Percentiles rank a stretch among this genome's conserved stretches.
Conservation (phyloP, 441 rosid species). For the Populus tomentosa region DNA sequence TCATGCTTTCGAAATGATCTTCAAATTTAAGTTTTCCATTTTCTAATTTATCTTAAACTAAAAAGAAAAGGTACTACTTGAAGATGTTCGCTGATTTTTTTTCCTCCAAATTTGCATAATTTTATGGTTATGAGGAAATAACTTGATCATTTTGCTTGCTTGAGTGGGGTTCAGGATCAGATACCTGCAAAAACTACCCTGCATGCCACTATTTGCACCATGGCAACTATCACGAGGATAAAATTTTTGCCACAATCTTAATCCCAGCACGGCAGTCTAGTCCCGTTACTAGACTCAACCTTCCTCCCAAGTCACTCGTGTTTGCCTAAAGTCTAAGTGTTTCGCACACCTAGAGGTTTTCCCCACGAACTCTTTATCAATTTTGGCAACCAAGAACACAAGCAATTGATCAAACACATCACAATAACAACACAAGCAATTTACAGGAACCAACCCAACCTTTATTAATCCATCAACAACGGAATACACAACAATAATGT, state of each 20-base stretch:
- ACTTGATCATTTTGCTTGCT: no score
- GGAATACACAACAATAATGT: no score
- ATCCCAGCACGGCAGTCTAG: fast-evolving
- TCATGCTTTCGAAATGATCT: no score
- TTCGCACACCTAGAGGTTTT: not conserved
- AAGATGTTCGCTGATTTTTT: no score
- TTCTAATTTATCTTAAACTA: no score
- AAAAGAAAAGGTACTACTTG: no score
- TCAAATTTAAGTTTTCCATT: no score
- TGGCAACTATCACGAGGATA: not conserved
- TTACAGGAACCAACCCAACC: not conserved
- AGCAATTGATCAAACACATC: not conserved
- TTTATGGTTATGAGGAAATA: no score
- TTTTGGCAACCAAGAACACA: not conserved
- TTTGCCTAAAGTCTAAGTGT: not conserved
- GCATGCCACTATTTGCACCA: no score
- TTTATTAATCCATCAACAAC: not conserved
- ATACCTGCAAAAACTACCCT: no score
- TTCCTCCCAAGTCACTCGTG: not conserved
- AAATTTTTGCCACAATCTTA: not conserved
- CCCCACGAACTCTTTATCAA: not conserved
- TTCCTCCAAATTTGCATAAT: no score
- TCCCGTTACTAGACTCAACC: not conserved
- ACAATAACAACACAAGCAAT: not conserved
- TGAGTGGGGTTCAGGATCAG: no score